These are phyloP conservation scores for Phanerochaete sordida DNA, from an alignment of 768 basidiomycete species.

Conservation along the genomic window DNA sequence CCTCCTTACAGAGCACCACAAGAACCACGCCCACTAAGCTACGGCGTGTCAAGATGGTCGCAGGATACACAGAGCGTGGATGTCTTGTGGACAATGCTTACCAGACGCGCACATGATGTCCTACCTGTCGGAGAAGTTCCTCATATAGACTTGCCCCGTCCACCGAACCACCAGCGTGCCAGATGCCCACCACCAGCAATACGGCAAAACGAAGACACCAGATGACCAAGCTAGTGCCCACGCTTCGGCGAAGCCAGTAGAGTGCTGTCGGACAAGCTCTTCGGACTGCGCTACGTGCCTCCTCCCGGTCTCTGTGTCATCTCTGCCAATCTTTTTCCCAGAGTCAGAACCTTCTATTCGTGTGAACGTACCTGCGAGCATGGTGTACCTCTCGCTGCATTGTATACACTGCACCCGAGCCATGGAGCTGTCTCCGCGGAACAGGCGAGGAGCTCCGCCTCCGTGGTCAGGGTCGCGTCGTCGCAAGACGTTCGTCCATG, in stretches of 20 bases:
- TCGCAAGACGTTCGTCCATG: not conserved
- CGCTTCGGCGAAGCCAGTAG: not conserved
- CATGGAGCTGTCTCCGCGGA: not conserved
- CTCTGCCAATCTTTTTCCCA: not conserved
- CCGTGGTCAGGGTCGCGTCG: not conserved
- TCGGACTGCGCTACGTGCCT: not conserved
- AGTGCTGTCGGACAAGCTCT: not conserved
- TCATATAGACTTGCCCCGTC: not conserved
- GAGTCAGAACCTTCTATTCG: not conserved
- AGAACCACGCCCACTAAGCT: slow-evolving; percentile 79
- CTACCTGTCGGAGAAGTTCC: not conserved
- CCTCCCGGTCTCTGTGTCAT: not conserved
- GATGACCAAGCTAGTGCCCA: not conserved
- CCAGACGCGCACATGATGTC: slow-evolving; percentile 5
- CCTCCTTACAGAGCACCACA: slow-evolving; percentile 69
- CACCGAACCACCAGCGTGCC: not conserved
- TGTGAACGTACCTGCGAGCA: not conserved
- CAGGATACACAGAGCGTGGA: slow-evolving; percentile 10
- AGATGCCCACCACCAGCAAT: no score
- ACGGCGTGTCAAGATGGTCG: not conserved
- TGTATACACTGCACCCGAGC: not conserved
- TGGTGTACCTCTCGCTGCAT: not conserved
- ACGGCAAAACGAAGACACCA: not conserved
- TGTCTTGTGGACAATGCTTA: slow-evolving; percentile 8
- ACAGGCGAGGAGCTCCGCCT: not conserved